Conservation (phyloP, 2,329 filamentous ascomycete species). For the Alternaria ventricosa region DNA sequence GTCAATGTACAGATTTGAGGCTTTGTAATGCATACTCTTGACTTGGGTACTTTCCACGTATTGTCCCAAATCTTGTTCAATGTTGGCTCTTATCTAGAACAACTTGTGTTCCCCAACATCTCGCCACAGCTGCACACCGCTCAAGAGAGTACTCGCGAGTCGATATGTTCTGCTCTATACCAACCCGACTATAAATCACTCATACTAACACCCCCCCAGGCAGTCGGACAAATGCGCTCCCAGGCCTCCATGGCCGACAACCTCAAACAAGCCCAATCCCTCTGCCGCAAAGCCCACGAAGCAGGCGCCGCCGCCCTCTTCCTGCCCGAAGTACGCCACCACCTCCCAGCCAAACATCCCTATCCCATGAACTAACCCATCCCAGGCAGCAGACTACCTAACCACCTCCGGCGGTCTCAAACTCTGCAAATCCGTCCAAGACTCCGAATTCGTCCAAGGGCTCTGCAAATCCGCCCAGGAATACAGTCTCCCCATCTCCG, state of each 20-base stretch:
- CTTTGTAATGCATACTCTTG: background rate
- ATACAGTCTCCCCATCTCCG: slow-evolving; percentile 74
- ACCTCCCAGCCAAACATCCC: background rate
- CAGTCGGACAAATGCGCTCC: slow-evolving; percentile 88
- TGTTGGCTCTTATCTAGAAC: background rate
- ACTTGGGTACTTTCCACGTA: background rate
- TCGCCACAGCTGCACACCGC: background rate
- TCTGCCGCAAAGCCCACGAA: slow-evolving; percentile 74
- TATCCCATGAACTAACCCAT: slow-evolving; percentile 67
- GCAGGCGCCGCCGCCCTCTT: slow-evolving; percentile 86
- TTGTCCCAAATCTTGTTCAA: background rate
- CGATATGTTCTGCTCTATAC: background rate
- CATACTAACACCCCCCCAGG: slow-evolving; percentile 58
- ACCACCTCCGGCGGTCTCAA: slow-evolving; percentile 70
- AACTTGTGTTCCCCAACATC: too few species aligned
- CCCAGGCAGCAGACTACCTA: slow-evolving; percentile 93
- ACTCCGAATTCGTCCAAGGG: slow-evolving; percentile 77
- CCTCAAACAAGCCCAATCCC: slow-evolving; percentile 74
- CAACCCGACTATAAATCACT: background rate
- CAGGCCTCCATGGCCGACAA: slow-evolving; percentile 80
- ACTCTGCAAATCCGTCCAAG: slow-evolving; percentile 70
- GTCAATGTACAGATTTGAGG: background rate
- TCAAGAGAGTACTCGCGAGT: rapidly evolving
- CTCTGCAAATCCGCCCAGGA: slow-evolving; percentile 71
- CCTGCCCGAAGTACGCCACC: slow-evolving; percentile 65